Conservation (phyloP, 164 flowering plant species). For the Dillenia suffruticosa region DNA sequence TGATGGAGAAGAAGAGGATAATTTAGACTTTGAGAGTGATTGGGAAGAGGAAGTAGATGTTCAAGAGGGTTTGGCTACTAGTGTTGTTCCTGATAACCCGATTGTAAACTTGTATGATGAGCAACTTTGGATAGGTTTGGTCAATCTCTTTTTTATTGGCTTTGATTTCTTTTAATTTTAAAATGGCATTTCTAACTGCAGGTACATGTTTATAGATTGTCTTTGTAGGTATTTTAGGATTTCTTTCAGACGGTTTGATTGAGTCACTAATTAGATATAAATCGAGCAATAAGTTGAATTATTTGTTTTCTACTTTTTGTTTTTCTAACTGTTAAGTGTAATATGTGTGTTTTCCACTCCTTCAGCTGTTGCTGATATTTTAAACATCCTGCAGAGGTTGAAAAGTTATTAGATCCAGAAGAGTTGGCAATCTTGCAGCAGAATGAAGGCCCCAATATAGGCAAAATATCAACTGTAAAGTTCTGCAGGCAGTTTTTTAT, state of each 20-base stretch:
- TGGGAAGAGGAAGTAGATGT: slow-evolving; percentile 36
- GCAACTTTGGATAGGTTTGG: slow-evolving; percentile 45
- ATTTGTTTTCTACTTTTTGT: too few relatives aligned
- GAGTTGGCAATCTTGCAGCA: slow-evolving; percentile 62
- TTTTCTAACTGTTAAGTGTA: too few relatives aligned
- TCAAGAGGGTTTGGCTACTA: slow-evolving; percentile 3
- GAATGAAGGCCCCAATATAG: slow-evolving; percentile 50
- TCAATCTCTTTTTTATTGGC: neutral
- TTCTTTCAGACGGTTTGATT: too few relatives aligned
- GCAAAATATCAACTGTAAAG: slow-evolving; percentile 70
- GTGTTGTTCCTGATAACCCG: neutral
- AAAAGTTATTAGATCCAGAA: slow-evolving; percentile 65
- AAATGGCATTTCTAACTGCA: too few relatives aligned
- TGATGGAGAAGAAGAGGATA: slow-evolving; percentile 30
- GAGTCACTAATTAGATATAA: too few relatives aligned
- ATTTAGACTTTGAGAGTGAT: slow-evolving; percentile 47
- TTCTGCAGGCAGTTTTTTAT: slow-evolving; percentile 3
- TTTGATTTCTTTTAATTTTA: neutral
- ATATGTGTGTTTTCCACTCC: too few relatives aligned
- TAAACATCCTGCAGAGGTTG: slow-evolving; percentile 60
- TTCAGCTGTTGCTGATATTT: neutral
- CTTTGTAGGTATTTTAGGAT: too few relatives aligned
- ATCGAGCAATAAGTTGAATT: too few relatives aligned
- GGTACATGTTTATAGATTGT: too few relatives aligned
- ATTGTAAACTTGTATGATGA: slow-evolving; percentile 29